Base-by-base conservation (phyloP, 352 stramenopile genomes). In the Plasmopara muralis region DNA sequence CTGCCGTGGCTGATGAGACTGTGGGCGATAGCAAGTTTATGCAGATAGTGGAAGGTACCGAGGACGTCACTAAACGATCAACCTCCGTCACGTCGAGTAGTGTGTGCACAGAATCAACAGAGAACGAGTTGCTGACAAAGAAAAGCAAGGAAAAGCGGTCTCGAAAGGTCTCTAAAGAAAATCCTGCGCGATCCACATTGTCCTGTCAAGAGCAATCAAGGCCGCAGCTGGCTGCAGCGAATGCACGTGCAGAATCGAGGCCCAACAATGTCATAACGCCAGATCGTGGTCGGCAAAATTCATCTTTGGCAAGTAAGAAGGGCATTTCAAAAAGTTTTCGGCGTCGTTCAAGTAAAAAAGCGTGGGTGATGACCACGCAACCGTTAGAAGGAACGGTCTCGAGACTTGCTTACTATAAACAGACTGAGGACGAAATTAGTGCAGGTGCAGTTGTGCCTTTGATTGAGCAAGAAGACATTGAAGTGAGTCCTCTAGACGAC, bases 371-470 rank as follows among this genome's bases (percentile, higher is more conserved):
- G 5, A 13, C 6, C 6, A 9, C 9, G 2, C 38, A 47, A 33
- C 18, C 42, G 25, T 30, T 42, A 33, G 57, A 68, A 15, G 51
- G 40, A 25, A 38, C 55, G 10, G 20, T 16, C 6, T 43, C 25
- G 6, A 43, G 25, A 47, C 12, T 14, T 20, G 16, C 28, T 35
- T 6, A 50, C 5, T 20, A 44, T 20, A 61, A 57, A 35, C 28
- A 47, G 45, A 49, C 55, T 48, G 50, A 49, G 10, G 50, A 50
- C 6, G 55, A 31, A 9, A 48, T 47, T 20, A 53, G 28, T 16
- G 40, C n/a, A 52, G 42, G 35, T 33, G 49, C 47, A 6, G 48
- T 57, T 14, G 35, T 54, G 28, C 12, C 52, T 5, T 38, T 44
- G 10, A 43, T 35, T 0, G 40, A 55, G 29, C 38, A 60, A 35